Percentiles rank a stretch among this genome's conserved stretches.
phyloP scores from a whole-genome alignment of 2,329 filamentous ascomycete genomes.

The Tolypocladium paradoxum region DNA sequence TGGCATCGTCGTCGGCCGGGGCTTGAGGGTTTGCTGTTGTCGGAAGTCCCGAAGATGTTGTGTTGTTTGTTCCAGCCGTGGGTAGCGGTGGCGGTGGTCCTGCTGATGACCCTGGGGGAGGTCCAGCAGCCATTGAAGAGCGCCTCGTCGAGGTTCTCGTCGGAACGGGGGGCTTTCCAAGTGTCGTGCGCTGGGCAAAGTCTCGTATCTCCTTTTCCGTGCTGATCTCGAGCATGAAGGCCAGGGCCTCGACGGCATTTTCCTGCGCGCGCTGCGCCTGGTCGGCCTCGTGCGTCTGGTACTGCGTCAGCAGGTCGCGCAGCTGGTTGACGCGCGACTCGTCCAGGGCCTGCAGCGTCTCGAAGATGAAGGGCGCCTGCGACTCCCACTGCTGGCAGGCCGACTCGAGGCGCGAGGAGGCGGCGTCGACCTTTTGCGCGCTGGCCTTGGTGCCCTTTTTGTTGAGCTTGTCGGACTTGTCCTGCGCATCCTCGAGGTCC shows the following conservation, averaged over 20 bases:
- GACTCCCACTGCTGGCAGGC: constrained; percentile 85
- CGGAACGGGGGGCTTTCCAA: constrained; percentile 25
- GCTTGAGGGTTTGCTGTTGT: not conserved
- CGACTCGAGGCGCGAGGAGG: constrained; percentile 61
- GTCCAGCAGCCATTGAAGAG: constrained; percentile 20
- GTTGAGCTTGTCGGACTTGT: constrained; percentile 73
- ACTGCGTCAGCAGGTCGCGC: constrained; percentile 82
- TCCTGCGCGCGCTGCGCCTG: constrained; percentile 66
- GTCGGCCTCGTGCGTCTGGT: constrained; percentile 87
- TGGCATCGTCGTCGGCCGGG: constrained; percentile 20
- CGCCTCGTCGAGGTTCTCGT: constrained; percentile 30
- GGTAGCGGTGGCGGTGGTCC: constrained; percentile 1
- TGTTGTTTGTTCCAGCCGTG: not conserved
- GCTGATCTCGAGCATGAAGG: constrained; percentile 73
- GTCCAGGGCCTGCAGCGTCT: constrained; percentile 82
- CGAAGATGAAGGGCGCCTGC: constrained; percentile 89
- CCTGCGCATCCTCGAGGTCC: constrained; percentile 74
- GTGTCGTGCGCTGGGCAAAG: constrained; percentile 41
- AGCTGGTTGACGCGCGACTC: constrained; percentile 83
- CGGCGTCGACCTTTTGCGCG: constrained; percentile 66
- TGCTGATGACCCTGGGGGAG: not conserved
- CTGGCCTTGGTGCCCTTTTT: constrained; percentile 70
- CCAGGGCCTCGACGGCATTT: constrained; percentile 69
- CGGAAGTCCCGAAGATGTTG: not conserved
- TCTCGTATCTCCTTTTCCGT: constrained; percentile 78